phyloP scores from a whole-genome alignment of 1,139 yeast genomes.

The Candida sp. region DNA sequence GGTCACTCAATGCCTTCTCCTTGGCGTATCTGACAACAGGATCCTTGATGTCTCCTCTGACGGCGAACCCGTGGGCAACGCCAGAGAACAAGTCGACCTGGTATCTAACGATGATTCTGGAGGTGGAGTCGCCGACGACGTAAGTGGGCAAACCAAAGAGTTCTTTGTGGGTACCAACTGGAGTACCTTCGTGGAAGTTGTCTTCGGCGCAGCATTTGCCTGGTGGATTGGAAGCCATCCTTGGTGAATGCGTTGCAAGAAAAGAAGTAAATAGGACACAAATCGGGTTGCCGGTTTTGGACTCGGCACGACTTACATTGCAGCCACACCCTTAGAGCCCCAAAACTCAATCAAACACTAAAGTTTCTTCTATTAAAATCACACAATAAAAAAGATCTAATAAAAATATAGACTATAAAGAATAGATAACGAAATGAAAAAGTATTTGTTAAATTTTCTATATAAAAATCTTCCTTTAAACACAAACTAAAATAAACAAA shows the following conservation, averaged over 20 bases:
- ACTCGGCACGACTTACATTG: too few species aligned
- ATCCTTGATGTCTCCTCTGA: conserved; percentile 67
- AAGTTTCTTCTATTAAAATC: too few species aligned
- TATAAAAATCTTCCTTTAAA: too few species aligned
- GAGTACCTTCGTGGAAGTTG: conserved; percentile 53
- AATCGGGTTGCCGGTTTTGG: neutral
- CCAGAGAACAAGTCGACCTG: conserved; percentile 65
- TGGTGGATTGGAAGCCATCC: conserved; percentile 61
- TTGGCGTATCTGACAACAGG: conserved; percentile 68
- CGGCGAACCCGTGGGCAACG: conserved; percentile 75
- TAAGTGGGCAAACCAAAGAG: conserved; percentile 59
- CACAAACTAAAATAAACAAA: too few species aligned
- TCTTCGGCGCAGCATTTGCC: conserved; percentile 50
- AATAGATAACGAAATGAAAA: too few species aligned
- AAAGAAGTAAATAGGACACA: neutral
- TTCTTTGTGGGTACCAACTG: conserved; percentile 45
- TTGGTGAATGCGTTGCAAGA: neutral
- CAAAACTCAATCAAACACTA: too few species aligned
- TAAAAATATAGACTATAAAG: too few species aligned
- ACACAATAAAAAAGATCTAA: too few species aligned
- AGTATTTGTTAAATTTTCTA: too few species aligned
- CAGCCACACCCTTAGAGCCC: too few species aligned
- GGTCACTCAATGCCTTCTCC: conserved; percentile 69
- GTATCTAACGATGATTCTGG: conserved; percentile 55
- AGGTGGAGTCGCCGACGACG: conserved; percentile 50